Conservation (phyloP, 1,284 basidiomycete genomes). For the Melampsora occidentalis region DNA sequence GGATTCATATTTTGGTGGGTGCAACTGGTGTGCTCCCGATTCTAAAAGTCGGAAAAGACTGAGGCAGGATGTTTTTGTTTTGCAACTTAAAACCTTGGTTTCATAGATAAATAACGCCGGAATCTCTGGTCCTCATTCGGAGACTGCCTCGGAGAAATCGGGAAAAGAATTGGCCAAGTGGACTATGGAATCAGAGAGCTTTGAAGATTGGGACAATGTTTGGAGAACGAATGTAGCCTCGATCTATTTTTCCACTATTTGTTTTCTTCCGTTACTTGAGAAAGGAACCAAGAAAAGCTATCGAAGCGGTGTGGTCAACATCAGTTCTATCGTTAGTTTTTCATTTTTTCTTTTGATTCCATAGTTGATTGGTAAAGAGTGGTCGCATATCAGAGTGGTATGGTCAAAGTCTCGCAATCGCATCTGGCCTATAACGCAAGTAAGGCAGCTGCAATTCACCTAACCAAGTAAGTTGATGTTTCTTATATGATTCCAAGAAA, state of each 20-base stretch:
- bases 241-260: constrained; percentile 35
- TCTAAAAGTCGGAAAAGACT: not conserved
- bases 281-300: constrained; percentile 17
- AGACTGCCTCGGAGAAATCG: not conserved
- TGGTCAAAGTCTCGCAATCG: constrained; percentile 37
- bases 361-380: not conserved
- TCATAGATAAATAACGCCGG: constrained; percentile 39
- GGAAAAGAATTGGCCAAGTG: constrained; percentile 6
- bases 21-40: not conserved
- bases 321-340: constrained; percentile 38
- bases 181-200: constrained; percentile 28
- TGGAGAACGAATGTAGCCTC: constrained; percentile 42
- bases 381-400: constrained; percentile 19
- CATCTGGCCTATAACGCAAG: constrained; percentile 48
- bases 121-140: constrained; percentile 32
- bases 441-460: constrained; percentile 49
- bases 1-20: constrained; percentile 43
- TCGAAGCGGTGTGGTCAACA: constrained; percentile 42
- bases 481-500: constrained; percentile 43
- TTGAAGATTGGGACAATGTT: constrained; percentile 40
- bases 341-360: not conserved
- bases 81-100: not conserved
- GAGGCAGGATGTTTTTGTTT: not conserved
- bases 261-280: constrained; percentile 33
- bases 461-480: constrained; percentile 44